phyloP scores from a whole-genome alignment of 495 filamentous ascomycete genomes.

The Xylaria nigripes region DNA sequence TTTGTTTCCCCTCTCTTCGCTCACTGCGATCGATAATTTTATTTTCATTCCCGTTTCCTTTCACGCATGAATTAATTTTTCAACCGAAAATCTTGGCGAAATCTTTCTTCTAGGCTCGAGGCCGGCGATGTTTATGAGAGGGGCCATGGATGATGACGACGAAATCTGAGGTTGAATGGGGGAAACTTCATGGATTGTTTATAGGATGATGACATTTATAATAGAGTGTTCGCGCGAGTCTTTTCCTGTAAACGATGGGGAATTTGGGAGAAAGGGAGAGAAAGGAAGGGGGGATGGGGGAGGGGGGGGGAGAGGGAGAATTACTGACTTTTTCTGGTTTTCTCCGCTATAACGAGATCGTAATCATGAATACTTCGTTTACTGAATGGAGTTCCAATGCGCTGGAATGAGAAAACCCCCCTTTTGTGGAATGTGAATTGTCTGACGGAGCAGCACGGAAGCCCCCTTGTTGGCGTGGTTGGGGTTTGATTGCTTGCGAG shows the following conservation, averaged over 20 bases:
- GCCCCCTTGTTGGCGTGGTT: too few species aligned
- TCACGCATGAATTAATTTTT: not conserved
- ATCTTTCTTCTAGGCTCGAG: not conserved
- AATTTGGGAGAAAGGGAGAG: not conserved
- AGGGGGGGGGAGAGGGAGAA: too few species aligned
- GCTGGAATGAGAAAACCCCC: not conserved
- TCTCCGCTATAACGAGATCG: not conserved
- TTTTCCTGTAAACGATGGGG: not conserved
- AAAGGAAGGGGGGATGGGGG: too few species aligned
- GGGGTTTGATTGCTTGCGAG: too few species aligned
- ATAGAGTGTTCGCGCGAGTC: not conserved
- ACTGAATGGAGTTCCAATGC: too few species aligned
- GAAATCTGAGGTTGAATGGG: too few species aligned
- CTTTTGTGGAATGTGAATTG: not conserved
- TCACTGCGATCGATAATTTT: not conserved
- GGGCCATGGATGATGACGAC: not conserved
- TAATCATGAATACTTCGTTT: constrained; percentile 3
- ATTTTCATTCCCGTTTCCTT: constrained; percentile 11
- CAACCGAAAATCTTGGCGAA: too few species aligned
- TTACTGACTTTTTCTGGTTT: too few species aligned
- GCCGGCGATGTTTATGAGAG: constrained; percentile 1
- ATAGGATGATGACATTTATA: not conserved
- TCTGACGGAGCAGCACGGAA: not conserved
- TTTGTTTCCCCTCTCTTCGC: too few species aligned
- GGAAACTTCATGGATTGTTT: not conserved